Conservation (phyloP, 768 basidiomycete species). For the Auriculariales sp. region DNA sequence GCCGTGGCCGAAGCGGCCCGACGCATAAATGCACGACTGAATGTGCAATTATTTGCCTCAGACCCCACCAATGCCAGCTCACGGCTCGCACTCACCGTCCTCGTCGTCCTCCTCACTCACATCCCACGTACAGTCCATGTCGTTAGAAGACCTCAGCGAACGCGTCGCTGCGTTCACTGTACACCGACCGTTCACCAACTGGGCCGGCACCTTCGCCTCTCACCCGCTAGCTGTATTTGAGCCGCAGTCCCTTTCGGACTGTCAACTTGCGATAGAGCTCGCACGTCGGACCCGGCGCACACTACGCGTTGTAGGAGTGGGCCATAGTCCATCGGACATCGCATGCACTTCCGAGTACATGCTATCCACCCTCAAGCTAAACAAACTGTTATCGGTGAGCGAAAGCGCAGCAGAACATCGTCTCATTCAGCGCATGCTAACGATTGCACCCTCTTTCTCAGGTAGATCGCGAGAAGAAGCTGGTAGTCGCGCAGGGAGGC, state of each 20-base stretch:
- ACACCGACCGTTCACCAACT: conserved; percentile 56
- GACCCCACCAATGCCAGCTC: conserved; percentile 20
- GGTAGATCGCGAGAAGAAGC: conserved; percentile 55
- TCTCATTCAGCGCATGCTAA: conserved; percentile 1
- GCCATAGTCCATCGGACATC: conserved; percentile 88
- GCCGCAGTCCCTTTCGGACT: conserved; percentile 55
- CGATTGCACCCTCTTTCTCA: conserved; percentile 18
- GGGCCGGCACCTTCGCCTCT: conserved; percentile 72
- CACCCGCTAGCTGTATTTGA: conserved; percentile 57
- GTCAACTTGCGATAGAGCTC: conserved; percentile 63
- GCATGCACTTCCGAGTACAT: conserved; percentile 82
- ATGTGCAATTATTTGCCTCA: no score
- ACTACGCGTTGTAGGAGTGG: conserved; percentile 75
- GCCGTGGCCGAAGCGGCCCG: no score
- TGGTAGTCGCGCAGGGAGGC: conserved; percentile 62
- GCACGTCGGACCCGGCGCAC: conserved; percentile 56
- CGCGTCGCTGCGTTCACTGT: conserved; percentile 43
- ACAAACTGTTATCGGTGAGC: conserved; percentile 64
- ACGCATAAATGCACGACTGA: no score
- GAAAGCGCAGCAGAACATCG: background rate
- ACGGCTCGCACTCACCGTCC: conserved; percentile 31
- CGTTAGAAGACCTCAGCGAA: conserved; percentile 33
- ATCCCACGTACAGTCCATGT: conserved; percentile 22
- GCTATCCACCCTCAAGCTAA: conserved; percentile 62
- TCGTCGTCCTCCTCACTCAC: conserved; percentile 32